phyloP scores from a whole-genome alignment of 345 rosid genomes.

The Salix brachista region DNA sequence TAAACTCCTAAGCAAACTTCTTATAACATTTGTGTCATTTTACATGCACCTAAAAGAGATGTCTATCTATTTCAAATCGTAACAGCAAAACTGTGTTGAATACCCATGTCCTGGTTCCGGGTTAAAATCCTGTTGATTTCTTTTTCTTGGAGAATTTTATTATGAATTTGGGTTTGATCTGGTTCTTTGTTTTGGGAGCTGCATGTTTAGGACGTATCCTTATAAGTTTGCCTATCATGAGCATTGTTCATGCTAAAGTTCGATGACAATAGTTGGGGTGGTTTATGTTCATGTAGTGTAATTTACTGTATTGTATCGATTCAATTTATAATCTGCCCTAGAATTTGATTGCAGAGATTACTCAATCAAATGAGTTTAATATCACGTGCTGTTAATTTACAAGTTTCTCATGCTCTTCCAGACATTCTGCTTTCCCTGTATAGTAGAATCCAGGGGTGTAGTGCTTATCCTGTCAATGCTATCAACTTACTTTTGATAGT shows the following conservation, averaged over 20 bases:
- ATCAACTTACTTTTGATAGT: not conserved
- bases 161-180: not conserved
- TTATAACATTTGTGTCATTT: too few relatives aligned
- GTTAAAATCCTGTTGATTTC: not conserved
- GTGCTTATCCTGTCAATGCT: too few relatives aligned
- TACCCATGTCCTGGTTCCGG: too few relatives aligned
- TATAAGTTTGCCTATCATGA: not conserved
- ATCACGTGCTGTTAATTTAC: not conserved
- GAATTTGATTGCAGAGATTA: not conserved
- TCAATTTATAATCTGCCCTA: not conserved
- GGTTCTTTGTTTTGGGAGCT: not conserved
- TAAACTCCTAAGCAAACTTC: too few relatives aligned
- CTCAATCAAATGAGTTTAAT: not conserved
- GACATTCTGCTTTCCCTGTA: not conserved
- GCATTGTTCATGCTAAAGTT: not conserved
- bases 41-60: too few relatives aligned
- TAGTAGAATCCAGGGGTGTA: not conserved
- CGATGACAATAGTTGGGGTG: not conserved
- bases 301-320: not conserved
- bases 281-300: not conserved
- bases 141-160: not conserved
- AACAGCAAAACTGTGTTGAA: too few relatives aligned
- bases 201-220: not conserved
- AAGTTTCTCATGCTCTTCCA: not conserved
- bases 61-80: too few relatives aligned